Evolutionary conservation across 352 stramenopile species (phyloP).

Genomic region (Globisporangium perplexum): DNA sequence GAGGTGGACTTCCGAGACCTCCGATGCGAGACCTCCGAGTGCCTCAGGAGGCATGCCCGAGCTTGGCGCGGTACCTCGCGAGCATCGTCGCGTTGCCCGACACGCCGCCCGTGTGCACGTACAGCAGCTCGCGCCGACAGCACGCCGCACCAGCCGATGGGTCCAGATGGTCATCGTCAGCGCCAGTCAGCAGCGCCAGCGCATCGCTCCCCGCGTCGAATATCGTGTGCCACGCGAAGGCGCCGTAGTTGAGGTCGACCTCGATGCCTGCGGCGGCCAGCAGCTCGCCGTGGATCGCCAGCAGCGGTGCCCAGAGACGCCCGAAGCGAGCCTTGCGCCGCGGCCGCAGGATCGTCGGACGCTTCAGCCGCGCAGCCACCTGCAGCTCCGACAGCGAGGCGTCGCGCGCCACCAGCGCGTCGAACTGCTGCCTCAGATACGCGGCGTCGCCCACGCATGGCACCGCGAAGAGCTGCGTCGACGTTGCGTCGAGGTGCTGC

Average conservation of each 20-base stretch:
- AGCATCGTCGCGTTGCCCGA: slow-evolving; percentile 75
- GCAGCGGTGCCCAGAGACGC: slow-evolving; percentile 44
- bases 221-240: slow-evolving; percentile 75
- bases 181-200: slow-evolving; percentile 21
- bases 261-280: slow-evolving; percentile 50
- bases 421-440: slow-evolving; percentile 59
- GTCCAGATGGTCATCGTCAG: too few relatives aligned
- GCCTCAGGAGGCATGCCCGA: too few relatives aligned
- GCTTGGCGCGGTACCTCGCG: slow-evolving; percentile 42
- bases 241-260: slow-evolving; percentile 74
- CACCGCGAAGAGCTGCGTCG: slow-evolving; percentile 46
- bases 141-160: too few relatives aligned
- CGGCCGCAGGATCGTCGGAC: slow-evolving; percentile 41
- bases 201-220: slow-evolving; percentile 32
- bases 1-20: too few relatives aligned
- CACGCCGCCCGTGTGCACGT: slow-evolving; percentile 75
- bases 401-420: slow-evolving; percentile 28
- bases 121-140: slow-evolving; percentile 51
- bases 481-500: slow-evolving; percentile 40
- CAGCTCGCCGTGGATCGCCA: slow-evolving; percentile 57
- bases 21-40: too few relatives aligned
- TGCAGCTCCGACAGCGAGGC: slow-evolving; percentile 3
- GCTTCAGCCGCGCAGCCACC: background rate
- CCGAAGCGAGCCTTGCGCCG: slow-evolving; percentile 64
- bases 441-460: slow-evolving; percentile 62